Percentiles rank a stretch among this genome's conserved stretches.
These are phyloP conservation scores for Zygosaccharomyces siamensis DNA, from an alignment of 805 yeast species.

Conservation along the genomic window DNA sequence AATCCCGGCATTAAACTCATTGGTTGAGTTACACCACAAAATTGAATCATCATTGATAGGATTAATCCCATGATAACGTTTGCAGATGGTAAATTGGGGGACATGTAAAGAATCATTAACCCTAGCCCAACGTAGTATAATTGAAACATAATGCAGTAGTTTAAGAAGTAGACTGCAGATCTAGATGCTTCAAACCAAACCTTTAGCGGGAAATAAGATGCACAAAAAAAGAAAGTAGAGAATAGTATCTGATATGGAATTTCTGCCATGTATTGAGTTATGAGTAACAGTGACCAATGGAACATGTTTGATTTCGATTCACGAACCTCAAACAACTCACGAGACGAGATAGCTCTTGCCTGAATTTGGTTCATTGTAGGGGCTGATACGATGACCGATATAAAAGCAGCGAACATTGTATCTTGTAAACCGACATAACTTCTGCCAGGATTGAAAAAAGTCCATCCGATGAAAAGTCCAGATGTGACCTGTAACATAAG, in stretches of 20 bases:
- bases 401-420: constrained; percentile 54
- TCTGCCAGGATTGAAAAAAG: constrained; percentile 55
- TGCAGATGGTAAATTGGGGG: constrained; percentile 66
- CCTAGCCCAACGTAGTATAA: constrained; percentile 46
- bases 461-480: constrained; percentile 66
- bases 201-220: constrained; percentile 48
- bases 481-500: constrained; percentile 44
- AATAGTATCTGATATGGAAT: constrained; percentile 52
- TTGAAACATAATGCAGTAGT: constrained; percentile 44
- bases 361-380: constrained; percentile 58
- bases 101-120: constrained; percentile 48
- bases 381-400: constrained; percentile 53
- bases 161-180: constrained; percentile 46
- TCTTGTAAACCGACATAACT: constrained; percentile 53
- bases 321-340: constrained; percentile 65
- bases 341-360: constrained; percentile 49
- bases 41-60: constrained; percentile 54
- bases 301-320: constrained; percentile 68
- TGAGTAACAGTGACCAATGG: constrained; percentile 59
- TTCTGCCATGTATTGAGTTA: constrained; percentile 53
- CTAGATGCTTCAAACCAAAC: constrained; percentile 39
- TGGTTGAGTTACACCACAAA: constrained; percentile 68
- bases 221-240: constrained; percentile 49
- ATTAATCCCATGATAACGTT: constrained; percentile 53
- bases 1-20: constrained; percentile 61